These are phyloP conservation scores for Isoetes engelmannii DNA, from an alignment of 83 land plant genomes.

Conservation along the genomic window DNA sequence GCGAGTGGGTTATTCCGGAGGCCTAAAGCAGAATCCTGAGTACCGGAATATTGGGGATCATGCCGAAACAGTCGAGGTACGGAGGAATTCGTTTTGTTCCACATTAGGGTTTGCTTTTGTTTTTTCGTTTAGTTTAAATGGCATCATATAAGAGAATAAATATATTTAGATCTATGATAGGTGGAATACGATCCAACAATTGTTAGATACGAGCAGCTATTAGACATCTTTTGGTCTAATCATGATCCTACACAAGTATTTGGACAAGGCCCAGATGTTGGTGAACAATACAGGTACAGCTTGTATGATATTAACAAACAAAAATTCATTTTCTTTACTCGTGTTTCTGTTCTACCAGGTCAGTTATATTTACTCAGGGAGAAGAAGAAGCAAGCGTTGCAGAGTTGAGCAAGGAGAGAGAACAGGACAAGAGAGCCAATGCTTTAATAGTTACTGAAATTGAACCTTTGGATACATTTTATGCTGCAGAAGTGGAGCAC, in stretches of 20 bases:
- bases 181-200: constrained; percentile 77
- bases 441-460: constrained; percentile 72
- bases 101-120: neutral
- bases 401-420: constrained; percentile 55
- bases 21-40: constrained; percentile 74
- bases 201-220: constrained; percentile 56
- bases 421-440: constrained; percentile 44
- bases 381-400: constrained; percentile 61
- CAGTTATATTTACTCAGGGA: constrained; percentile 71
- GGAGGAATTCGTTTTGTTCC: neutral
- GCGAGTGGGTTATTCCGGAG: constrained; percentile 79
- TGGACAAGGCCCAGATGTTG: constrained; percentile 99
- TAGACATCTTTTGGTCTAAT: constrained; percentile 84
- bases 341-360: constrained; percentile 37
- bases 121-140: neutral
- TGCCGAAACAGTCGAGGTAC: constrained; percentile 82
- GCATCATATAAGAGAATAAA: neutral
- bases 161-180: no score
- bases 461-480: constrained; percentile 51
- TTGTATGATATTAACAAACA: neutral
- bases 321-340: constrained; percentile 5
- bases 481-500: constrained; percentile 89
- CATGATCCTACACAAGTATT: constrained; percentile 91
- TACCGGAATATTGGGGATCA: constrained; percentile 78
- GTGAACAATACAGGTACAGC: constrained; percentile 72